Base-by-base conservation (phyloP, 75 land plant genomes). In the Selaginella moellendorffii region DNA sequence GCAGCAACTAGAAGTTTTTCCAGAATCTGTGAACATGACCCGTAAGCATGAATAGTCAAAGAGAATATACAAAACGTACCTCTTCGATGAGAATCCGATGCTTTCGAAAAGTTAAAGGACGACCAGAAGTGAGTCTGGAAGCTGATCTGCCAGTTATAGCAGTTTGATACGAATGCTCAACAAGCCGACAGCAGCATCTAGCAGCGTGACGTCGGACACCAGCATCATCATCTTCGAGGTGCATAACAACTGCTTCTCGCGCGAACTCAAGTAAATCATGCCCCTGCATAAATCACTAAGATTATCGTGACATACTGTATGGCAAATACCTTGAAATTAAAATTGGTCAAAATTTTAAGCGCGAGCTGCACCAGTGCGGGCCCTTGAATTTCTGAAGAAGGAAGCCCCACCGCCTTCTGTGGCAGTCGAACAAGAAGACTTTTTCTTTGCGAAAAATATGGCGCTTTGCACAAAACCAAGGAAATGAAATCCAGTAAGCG, bases 201-300 rank as follows among this genome's bases (percentile, higher is more conserved):
- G 91, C 99, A 53, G 99, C 96, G 74, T 95, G 87, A 71, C 80
- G 83, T 26, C 99, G 77, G 52, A 86, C 89, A 17, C 69, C 68
- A 36, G 83, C 78, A 84, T 95, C 96, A 27, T 89, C 96, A 79
- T 95, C 99, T 70, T 95, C 97, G 67, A 95, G 69, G 71, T 83
- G 89, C 18, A 65, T 26, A 63, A 90, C 77, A 31, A 90, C 99
- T 14, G 85, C 83, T 60, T 88, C 91, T 66, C 83, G 81, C 27
- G 88, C 82, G 80, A 95, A 95, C 67, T 86, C 97, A 54, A 95
- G 85, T 63, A 95, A 84, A 25, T 89, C 99, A 75, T 95, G 91
- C 53, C 97, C 99, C 99, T 95, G 75, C 5, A 70, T 23, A 27
- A 68, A 36, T 14, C 46, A 36, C 14, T 5, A 5, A 36, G 5